Percentiles rank a stretch among this genome's conserved stretches.
Conservation (phyloP, 2,329 filamentous ascomycete species). For the Epichloe baconii region DNA sequence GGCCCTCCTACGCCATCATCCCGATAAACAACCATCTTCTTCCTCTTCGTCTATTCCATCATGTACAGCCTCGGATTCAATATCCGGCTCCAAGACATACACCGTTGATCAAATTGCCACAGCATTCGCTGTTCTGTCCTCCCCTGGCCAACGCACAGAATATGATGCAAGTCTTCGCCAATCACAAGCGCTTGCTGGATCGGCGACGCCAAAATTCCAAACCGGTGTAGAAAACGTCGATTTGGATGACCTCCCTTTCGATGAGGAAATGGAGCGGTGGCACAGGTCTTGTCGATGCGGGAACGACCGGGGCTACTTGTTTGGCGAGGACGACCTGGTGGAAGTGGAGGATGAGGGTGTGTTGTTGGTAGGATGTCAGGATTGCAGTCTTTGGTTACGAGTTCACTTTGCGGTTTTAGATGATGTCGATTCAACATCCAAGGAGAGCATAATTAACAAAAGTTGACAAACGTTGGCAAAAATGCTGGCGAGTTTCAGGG, state of each 20-base stretch:
- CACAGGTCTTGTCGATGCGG: constrained; percentile 50
- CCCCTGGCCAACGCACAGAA: constrained; percentile 30
- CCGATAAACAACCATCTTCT: constrained; percentile 36
- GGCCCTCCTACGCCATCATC: constrained; percentile 52
- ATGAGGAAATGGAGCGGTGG: constrained; percentile 37
- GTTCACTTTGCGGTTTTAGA: constrained; percentile 49
- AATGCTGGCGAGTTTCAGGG: background rate
- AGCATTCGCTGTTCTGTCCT: constrained; percentile 44
- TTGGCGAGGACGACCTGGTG: constrained; percentile 46
- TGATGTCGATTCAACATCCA: constrained; percentile 12
- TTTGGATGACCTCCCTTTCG: constrained; percentile 48
- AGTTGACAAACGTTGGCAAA: constrained; percentile 9
- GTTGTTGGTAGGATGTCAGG: constrained; percentile 50
- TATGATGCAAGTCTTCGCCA: constrained; percentile 41
- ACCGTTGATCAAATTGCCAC: constrained; percentile 51
- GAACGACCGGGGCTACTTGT: constrained; percentile 45
- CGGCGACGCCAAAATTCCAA: constrained; percentile 23
- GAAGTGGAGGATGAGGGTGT: constrained; percentile 45
- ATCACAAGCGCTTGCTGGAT: constrained; percentile 6
- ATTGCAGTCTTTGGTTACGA: constrained; percentile 54
- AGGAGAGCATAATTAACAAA: constrained; percentile 9
- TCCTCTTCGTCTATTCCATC: constrained; percentile 1
- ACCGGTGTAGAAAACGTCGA: constrained; percentile 52
- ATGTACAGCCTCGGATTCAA: background rate
- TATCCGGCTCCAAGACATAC: constrained; percentile 17